Conservation (phyloP, 225 moss, liverwort and hornwort species). For the Physcomitrellopsis africana region DNA sequence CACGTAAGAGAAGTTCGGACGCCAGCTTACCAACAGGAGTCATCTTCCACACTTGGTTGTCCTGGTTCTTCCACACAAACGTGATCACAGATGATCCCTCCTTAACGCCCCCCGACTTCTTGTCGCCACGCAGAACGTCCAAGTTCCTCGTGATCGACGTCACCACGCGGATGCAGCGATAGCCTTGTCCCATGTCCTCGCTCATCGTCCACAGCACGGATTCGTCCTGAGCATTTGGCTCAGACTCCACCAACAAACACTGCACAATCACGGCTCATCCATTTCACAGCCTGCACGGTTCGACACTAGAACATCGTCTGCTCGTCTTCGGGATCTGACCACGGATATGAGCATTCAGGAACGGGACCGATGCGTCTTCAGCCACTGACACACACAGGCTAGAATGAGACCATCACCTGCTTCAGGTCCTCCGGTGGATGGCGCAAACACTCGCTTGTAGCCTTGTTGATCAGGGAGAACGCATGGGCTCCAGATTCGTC, state of each 20-base stretch:
- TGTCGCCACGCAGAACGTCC: slow-evolving; percentile 71
- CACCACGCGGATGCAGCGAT: slow-evolving; percentile 69
- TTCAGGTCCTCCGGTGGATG: slow-evolving; percentile 47
- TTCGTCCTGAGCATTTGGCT: slow-evolving; percentile 47
- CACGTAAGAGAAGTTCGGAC: too few species aligned
- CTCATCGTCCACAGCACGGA: slow-evolving; percentile 64
- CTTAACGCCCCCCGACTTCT: slow-evolving; percentile 70
- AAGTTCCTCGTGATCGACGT: slow-evolving; percentile 65
- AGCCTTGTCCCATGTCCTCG: slow-evolving; percentile 69
- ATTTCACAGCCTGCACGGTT: neutral
- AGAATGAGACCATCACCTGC: slow-evolving; percentile 37
- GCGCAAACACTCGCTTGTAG: slow-evolving; percentile 60
- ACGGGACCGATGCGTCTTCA: neutral
- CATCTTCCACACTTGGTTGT: slow-evolving; percentile 85
- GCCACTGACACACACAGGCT: too few species aligned
- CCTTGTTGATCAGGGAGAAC: slow-evolving; percentile 79
- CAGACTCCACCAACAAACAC: slow-evolving; percentile 49
- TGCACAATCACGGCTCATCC: slow-evolving; percentile 1
- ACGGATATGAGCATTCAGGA: too few species aligned
- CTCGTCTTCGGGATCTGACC: too few species aligned
- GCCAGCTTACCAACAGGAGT: slow-evolving; percentile 49
- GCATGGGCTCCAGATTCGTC: slow-evolving; percentile 68
- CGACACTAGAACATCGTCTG: neutral
- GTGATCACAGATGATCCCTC: slow-evolving; percentile 67
- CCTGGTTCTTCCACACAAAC: slow-evolving; percentile 79